Conservation (phyloP, 2,329 filamentous ascomycete genomes). For the Apiospora arundinis region DNA sequence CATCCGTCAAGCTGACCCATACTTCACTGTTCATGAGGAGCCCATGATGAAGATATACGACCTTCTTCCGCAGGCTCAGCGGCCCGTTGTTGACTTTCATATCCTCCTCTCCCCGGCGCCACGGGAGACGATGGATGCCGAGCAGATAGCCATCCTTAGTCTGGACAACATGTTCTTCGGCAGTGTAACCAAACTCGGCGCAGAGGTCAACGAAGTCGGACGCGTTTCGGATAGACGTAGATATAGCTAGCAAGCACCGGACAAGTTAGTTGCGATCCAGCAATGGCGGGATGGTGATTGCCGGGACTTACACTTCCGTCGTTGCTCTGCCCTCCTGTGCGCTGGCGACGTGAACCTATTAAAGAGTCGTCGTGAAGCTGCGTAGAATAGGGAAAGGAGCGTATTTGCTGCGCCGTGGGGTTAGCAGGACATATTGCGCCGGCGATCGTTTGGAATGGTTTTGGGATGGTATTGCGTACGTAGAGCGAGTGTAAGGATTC, state of each 20-base stretch:
- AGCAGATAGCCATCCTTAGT: slow-evolving; percentile 93
- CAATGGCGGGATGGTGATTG: slow-evolving; percentile 50
- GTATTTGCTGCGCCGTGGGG: slow-evolving; percentile 65
- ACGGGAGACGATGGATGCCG: slow-evolving; percentile 86
- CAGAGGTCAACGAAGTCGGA: slow-evolving; percentile 96
- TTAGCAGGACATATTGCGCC: slow-evolving; percentile 29
- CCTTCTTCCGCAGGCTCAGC: slow-evolving; percentile 75
- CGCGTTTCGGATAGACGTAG: slow-evolving; percentile 80
- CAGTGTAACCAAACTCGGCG: slow-evolving; percentile 86
- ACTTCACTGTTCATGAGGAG: slow-evolving; percentile 99
- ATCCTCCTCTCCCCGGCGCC: slow-evolving; percentile 82
- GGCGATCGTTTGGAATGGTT: background rate
- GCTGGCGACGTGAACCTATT: slow-evolving; percentile 77
- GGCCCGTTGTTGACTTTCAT: slow-evolving; percentile 75
- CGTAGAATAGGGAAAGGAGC: slow-evolving; percentile 83
- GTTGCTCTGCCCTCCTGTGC: slow-evolving; percentile 70
- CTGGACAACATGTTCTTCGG: slow-evolving; percentile 95
- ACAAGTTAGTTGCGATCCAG: slow-evolving; percentile 59
- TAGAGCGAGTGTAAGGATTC: slow-evolving; percentile 85
- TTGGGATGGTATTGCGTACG: slow-evolving; percentile 59
- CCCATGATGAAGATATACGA: slow-evolving; percentile 94
- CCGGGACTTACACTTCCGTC: slow-evolving; percentile 64
- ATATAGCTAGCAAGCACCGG: slow-evolving; percentile 65
- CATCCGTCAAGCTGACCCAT: slow-evolving; percentile 92
- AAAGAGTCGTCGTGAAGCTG: slow-evolving; percentile 81